These are phyloP conservation scores for Aspergillus quadrilineatus DNA, from an alignment of 2,329 filamentous ascomycete species.

Conservation along the genomic window DNA sequence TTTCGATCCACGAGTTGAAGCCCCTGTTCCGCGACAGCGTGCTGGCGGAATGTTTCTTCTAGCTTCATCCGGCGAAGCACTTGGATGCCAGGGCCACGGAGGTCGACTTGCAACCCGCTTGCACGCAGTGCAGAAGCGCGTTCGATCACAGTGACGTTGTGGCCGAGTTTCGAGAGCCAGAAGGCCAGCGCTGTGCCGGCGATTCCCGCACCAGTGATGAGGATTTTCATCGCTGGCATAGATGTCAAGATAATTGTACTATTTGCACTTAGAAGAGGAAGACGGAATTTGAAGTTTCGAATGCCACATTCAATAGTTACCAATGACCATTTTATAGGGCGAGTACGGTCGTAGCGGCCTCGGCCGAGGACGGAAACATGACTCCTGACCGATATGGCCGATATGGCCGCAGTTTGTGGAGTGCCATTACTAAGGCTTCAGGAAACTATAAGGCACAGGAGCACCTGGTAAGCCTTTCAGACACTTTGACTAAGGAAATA, in stretches of 20 bases:
- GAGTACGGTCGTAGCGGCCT: neutral
- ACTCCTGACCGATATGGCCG: neutral
- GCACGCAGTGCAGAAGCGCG: neutral
- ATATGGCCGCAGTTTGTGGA: neutral
- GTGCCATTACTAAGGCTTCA: neutral
- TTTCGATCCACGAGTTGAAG: conserved; percentile 47
- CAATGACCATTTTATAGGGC: neutral
- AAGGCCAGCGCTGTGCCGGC: conserved; percentile 1
- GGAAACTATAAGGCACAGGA: too few species aligned
- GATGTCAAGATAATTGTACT: neutral
- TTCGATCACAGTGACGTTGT: conserved; percentile 4
- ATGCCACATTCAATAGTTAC: too few species aligned
- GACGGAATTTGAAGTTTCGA: too few species aligned
- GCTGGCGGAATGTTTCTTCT: conserved; percentile 41
- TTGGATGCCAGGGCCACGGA: conserved; percentile 53
- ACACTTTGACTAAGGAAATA: too few species aligned
- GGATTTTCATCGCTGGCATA: conserved; percentile 4
- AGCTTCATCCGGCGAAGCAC: conserved; percentile 57
- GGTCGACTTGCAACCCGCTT: conserved; percentile 1
- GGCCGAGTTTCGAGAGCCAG: neutral
- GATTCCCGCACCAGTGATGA: conserved; percentile 7
- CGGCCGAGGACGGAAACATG: neutral
- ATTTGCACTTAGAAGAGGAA: neutral
- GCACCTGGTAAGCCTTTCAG: too few species aligned
- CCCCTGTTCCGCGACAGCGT: conserved; percentile 50